Percentiles rank a stretch among this genome's conserved stretches.
Conservation (phyloP, 2,329 filamentous ascomycete genomes). For the Neofusicoccum umdonicola region DNA sequence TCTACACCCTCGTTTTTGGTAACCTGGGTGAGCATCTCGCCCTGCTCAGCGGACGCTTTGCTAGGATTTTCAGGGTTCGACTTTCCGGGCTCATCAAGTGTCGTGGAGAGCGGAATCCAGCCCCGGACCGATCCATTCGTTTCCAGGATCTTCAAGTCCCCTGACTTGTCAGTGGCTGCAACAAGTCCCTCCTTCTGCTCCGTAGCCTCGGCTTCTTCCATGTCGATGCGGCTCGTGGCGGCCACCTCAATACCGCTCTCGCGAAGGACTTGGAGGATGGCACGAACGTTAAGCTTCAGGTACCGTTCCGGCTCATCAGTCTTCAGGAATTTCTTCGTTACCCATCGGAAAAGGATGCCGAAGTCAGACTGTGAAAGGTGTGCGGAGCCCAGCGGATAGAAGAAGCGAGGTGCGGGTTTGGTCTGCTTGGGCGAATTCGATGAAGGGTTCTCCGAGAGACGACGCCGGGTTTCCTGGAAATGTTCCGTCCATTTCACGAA, state of each 20-base stretch:
- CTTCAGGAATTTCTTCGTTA: constrained; percentile 50
- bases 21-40: constrained; percentile 35
- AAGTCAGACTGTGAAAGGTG: constrained; percentile 84
- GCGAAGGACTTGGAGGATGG: constrained; percentile 73
- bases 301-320: constrained; percentile 71
- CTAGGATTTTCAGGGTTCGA: constrained; percentile 2
- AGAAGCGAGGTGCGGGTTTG: constrained; percentile 60
- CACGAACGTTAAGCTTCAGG: constrained; percentile 76
- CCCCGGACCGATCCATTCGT: constrained; percentile 30
- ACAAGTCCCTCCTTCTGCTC: constrained; percentile 21
- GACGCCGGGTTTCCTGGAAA: constrained; percentile 64
- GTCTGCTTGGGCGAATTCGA: constrained; percentile 38
- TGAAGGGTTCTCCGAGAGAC: constrained; percentile 60
- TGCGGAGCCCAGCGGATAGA: constrained; percentile 70
- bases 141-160: constrained; percentile 35
- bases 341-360: constrained; percentile 74
- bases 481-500: constrained; percentile 79
- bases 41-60: constrained; percentile 28
- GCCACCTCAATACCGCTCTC: constrained; percentile 43
- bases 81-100: constrained; percentile 6
- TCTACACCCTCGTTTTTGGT: constrained; percentile 8
- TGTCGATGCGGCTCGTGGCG: constrained; percentile 38
- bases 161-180: constrained; percentile 15
- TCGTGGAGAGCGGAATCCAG: constrained; percentile 33
- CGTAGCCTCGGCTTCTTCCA: constrained; percentile 31